Evolutionary conservation across 2,329 filamentous ascomycete species (phyloP), one percentile per base, ranked within the genome.

Genomic region (Mollisiaceae sp.): DNA sequence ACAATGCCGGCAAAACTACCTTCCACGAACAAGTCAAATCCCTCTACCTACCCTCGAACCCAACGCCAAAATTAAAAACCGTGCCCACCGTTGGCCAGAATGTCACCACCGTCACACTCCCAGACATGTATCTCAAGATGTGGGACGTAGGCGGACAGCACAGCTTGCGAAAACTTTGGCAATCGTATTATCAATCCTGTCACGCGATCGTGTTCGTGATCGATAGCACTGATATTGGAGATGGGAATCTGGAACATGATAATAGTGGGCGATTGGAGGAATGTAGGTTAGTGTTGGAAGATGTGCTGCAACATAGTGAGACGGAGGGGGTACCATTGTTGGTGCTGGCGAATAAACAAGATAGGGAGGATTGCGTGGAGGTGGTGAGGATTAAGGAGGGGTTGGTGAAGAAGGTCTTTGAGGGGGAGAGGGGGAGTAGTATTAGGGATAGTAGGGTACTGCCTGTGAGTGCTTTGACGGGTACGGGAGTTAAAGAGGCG

Each of bases 131-230:
- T 82, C 85, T 99, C 76, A 97, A 97, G 83, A 91, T 99, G 74
- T 98, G 95, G 95, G 95, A 99, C 77, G 93, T 99, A 0, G 95
- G 95, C 70, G 95, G 95, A 8, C 95, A 99, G 79, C 89, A 95
- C 75, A 91, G 87, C 35, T 86, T 99, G 76, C 90, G 95, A 68
- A 90, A 91, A 69, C 87, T 98, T 38, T 99, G 95, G 95, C 93
- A 97, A 78, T 93, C 89, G 78, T 99, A 99, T 82, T 99, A 97
- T 82, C 85, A 89, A 59, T 92, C 88, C 78, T 97, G 93, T 75
- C 95, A 99, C 78, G 95, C 95, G 71, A 97, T 99, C 74, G 92
- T 99, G 69, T 99, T 98, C 79, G 93, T 99, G 66, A 93, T 99
- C 74, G 95, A 99, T 80, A 94, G 91, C 77, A 93, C 93, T 52